Evolutionary conservation across 108 stramenopile species (phyloP).

Genomic region (Cyclostephanos tholiformis): DNA sequence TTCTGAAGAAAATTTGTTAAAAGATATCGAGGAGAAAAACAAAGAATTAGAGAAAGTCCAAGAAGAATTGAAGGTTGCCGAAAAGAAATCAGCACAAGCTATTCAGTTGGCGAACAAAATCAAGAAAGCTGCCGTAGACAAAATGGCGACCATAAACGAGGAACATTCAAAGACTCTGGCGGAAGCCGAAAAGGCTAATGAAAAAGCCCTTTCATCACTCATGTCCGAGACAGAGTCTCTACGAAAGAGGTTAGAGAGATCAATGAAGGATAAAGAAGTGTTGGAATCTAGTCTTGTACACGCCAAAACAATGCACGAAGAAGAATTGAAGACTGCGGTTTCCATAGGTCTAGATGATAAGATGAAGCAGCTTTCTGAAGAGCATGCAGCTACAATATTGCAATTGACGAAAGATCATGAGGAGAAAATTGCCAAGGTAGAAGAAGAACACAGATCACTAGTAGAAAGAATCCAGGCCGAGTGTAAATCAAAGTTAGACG

Average conservation of each 20-base stretch:
- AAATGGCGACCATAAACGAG: conserved; percentile 34
- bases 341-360: conserved; percentile 31
- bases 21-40: conserved; percentile 43
- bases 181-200: conserved; percentile 17
- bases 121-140: conserved; percentile 48
- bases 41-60: conserved; percentile 44
- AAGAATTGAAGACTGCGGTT: conserved; percentile 21
- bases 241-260: conserved; percentile 8
- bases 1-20: conserved; percentile 20
- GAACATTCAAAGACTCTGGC: conserved; percentile 34
- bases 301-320: conserved; percentile 18
- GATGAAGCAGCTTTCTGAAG: conserved; percentile 30
- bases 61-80: conserved; percentile 24
- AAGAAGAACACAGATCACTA: conserved; percentile 23
- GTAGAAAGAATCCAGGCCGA: conserved; percentile 39
- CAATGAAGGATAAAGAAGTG: conserved; percentile 23
- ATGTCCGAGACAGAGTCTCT: conserved; percentile 27
- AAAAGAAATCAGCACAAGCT: conserved; percentile 48
- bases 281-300: conserved; percentile 26
- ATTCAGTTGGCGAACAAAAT: conserved; percentile 53
- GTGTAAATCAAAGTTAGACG: conserved; percentile 16
- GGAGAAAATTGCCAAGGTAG: conserved; percentile 14
- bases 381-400: conserved; percentile 40
- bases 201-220: conserved; percentile 18
- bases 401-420: conserved; percentile 41